Base-by-base conservation (phyloP, 2,329 filamentous ascomycete genomes). In the Epichloe gansuensis region DNA sequence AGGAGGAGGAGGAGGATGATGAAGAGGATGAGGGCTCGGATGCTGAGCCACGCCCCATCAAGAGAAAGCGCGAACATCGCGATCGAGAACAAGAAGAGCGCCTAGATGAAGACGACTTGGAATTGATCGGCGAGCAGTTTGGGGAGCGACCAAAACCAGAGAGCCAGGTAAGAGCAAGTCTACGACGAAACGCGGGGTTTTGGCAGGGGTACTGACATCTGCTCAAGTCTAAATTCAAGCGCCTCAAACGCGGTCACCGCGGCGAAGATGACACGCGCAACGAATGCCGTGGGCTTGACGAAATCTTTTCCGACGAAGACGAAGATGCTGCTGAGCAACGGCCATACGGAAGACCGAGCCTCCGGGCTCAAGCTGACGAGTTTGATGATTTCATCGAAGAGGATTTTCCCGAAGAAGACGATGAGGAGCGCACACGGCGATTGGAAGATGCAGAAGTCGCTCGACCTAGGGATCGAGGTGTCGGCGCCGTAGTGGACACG, bases 351-450 rank as follows among this genome's bases (percentile, higher is more conserved):
- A 70, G 78, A 56, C 68, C 73, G 5, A 73, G 67, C 56, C 78
- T 80, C 55, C 77, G 85, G 53, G 74, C 75, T 38, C 74, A 79
- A 55, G 79, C 80, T 46, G 87, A 94, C 66, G 89, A 95, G 62
- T 88, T 95, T 66, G 89, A 89, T 55, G 90, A 91, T 65, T 98
- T 98, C 68, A 98, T 98, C 63, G 91, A 97, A 65, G 89, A 96
- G 61, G 93, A 97, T 61, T 90, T 89, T 55, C 87, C 89, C 48
- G 87, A 89, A 47, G 89, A 95, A 46, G 89, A 95, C 58, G 89
- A 94, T 56, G 84, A 86, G 55, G 87, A 88, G 60, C 76, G 81
- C 17, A 81, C 85, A 52, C 81, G 81, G 53, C 81, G 89, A 59
- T 80, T 84, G 56, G 90, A 95, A 65, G 90, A 97, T 63, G 77